These are phyloP conservation scores for Scutellaria minor DNA, from an alignment of 257 asterid species.

Conservation along the genomic window DNA sequence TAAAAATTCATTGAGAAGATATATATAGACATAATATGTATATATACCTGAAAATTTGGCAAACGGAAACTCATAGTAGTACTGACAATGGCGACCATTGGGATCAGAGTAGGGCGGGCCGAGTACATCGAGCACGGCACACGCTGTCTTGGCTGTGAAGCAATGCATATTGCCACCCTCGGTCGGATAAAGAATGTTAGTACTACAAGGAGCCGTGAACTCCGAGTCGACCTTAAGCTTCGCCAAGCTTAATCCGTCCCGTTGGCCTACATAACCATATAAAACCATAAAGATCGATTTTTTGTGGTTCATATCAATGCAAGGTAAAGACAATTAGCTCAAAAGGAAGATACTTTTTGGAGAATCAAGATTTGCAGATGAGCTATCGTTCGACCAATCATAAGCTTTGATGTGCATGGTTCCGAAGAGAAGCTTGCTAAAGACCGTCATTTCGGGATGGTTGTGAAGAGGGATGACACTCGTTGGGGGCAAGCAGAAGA, in stretches of 20 bases:
- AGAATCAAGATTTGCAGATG: slow-evolving; percentile 1
- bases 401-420: slow-evolving; percentile 80
- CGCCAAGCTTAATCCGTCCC: slow-evolving; percentile 56
- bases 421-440: slow-evolving; percentile 86
- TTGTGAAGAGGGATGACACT: slow-evolving; percentile 90
- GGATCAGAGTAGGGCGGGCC: slow-evolving; percentile 91
- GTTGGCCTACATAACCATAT: slow-evolving; percentile 18
- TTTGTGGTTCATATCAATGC: neutral
- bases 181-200: slow-evolving; percentile 74
- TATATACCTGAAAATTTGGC: slow-evolving; percentile 41
- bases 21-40: no score
- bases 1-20: neutral
- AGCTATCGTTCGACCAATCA: slow-evolving; percentile 58
- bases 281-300: no score
- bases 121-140: slow-evolving; percentile 88
- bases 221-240: slow-evolving; percentile 69
- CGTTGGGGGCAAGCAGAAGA: slow-evolving; percentile 91
- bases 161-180: slow-evolving; percentile 91
- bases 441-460: slow-evolving; percentile 96
- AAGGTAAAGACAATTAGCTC: neutral
- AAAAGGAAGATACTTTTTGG: slow-evolving; percentile 41
- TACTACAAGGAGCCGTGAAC: slow-evolving; percentile 67
- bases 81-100: slow-evolving; percentile 89
- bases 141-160: slow-evolving; percentile 78
- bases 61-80: slow-evolving; percentile 64